Conservation (phyloP, 208 protist genomes). For the Acanthamoeba royreba region DNA sequence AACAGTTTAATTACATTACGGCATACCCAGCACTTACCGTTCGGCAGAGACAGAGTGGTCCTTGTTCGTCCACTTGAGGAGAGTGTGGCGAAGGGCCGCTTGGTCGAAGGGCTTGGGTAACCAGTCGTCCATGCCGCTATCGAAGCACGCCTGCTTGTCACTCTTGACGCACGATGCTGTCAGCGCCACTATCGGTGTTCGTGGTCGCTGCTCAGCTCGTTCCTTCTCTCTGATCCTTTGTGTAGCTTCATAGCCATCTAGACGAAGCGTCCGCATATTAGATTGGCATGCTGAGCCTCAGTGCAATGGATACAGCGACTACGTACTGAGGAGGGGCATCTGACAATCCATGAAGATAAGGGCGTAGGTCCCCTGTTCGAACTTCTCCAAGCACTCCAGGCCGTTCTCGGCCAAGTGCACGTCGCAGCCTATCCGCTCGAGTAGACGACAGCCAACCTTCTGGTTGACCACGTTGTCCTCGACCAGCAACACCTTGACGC, state of each 20-base stretch:
- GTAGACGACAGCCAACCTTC: neutral
- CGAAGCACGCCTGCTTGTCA: neutral
- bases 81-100: neutral
- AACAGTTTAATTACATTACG: no score
- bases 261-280: neutral
- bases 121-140: slow-evolving; percentile 34
- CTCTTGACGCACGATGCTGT: neutral
- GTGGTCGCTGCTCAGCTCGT: neutral
- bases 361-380: neutral
- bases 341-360: slow-evolving; percentile 43
- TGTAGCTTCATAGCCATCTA: neutral
- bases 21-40: no score
- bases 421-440: neutral
- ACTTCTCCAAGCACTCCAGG: neutral
- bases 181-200: neutral
- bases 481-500: neutral
- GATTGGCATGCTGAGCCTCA: neutral
- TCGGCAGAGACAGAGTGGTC: no score
- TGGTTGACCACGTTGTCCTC: slow-evolving; percentile 39
- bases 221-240: neutral
- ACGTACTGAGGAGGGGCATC: neutral
- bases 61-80: neutral
- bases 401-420: slow-evolving; percentile 17
- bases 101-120: slow-evolving; percentile 2
- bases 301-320: neutral